phyloP scores from a whole-genome alignment of 148 eudicot species.

The Rhododendron griersonianum region DNA sequence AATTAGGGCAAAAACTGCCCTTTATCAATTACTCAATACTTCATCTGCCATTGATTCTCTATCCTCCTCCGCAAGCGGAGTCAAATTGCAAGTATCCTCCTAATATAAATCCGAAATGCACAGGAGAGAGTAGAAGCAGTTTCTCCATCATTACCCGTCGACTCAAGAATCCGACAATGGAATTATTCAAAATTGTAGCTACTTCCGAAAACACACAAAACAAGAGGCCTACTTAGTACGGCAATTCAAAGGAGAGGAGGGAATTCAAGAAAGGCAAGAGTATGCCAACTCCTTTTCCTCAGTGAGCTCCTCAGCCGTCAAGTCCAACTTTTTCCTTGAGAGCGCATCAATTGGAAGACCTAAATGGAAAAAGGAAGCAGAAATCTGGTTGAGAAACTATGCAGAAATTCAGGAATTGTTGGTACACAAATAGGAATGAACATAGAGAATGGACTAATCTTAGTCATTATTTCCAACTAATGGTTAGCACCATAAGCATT shows the following conservation, averaged over 20 bases:
- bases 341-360: constrained; percentile 82
- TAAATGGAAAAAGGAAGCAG: constrained; percentile 12
- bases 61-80: background rate
- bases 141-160: constrained; percentile 21
- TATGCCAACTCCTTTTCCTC: constrained; percentile 94
- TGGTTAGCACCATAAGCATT: background rate
- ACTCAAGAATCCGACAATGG: constrained; percentile 22
- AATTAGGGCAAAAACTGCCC: background rate
- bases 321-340: constrained; percentile 91
- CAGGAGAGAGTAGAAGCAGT: constrained; percentile 17
- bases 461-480: background rate
- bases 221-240: background rate
- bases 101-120: background rate
- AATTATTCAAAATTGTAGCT: constrained; percentile 58
- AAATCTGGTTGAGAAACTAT: constrained; percentile 7
- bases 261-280: constrained; percentile 65
- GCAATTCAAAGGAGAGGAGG: background rate
- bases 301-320: constrained; percentile 76
- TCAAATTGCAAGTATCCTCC: constrained; percentile 6
- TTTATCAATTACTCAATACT: background rate
- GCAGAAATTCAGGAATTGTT: background rate
- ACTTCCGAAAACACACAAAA: constrained; percentile 17
- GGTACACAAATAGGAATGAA: background rate
- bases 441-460: background rate
- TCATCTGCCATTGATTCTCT: background rate